phyloP scores from a whole-genome alignment of 2,329 filamentous ascomycete genomes.

The Apiospora saccharicola region DNA sequence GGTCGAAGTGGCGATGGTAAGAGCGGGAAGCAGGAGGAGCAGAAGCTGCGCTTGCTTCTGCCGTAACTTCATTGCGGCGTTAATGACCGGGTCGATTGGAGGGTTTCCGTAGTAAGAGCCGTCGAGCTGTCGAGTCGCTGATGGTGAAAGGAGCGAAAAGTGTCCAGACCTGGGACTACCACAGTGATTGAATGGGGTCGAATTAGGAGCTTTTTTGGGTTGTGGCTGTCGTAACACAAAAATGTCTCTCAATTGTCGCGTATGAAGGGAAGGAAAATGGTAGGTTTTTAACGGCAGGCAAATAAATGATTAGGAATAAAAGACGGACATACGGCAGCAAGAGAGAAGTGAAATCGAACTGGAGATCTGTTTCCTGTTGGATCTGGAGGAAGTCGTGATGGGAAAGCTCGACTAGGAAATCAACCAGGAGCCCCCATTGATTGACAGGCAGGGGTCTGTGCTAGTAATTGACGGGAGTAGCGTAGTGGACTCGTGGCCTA shows the following conservation, averaged over 20 bases:
- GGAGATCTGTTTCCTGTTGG: conserved; percentile 4
- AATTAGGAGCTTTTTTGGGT: conserved; percentile 8
- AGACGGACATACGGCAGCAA: neutral
- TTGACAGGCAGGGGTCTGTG: conserved; percentile 11
- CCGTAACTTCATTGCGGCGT: conserved; percentile 39
- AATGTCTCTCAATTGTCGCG: neutral
- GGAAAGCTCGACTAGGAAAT: conserved; percentile 14
- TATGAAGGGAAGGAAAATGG: neutral
- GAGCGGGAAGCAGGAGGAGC: conserved; percentile 39
- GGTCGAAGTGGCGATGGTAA: conserved; percentile 36
- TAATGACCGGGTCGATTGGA: neutral
- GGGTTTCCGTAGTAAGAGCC: neutral
- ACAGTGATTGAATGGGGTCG: neutral
- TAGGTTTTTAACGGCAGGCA: neutral
- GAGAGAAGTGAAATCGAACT: conserved; percentile 5
- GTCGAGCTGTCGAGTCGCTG: neutral
- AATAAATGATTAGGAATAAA: conserved; percentile 1
- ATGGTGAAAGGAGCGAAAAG: conserved; percentile 5
- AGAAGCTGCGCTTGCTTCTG: conserved; percentile 38
- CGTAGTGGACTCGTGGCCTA: conserved; percentile 21
- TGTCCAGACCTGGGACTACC: conserved; percentile 18
- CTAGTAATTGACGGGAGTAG: conserved; percentile 10
- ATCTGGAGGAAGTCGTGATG: conserved; percentile 4
- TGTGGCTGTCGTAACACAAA: neutral
- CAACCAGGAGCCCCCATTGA: conserved; percentile 1